phyloP scores from a whole-genome alignment of 805 yeast genomes.

The Wickerhamomyces subpelliculosus region DNA sequence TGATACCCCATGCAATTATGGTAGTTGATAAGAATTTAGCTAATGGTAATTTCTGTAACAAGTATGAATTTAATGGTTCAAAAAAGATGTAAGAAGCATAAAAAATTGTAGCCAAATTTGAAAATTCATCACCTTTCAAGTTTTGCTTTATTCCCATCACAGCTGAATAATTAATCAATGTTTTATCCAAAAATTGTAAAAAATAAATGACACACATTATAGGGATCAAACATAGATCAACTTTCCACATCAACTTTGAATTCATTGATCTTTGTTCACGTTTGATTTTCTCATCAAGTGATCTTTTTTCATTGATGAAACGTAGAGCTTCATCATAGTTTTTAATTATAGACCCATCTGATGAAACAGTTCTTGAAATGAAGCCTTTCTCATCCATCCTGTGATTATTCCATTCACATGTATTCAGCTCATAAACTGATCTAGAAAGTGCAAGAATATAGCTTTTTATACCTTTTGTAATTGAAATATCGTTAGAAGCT shows the following conservation, averaged over 20 bases:
- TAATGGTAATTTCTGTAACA: conserved; percentile 44
- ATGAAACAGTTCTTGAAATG: no score
- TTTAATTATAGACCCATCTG: neutral
- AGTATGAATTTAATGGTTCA: conserved; percentile 38
- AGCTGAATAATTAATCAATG: conserved; percentile 50
- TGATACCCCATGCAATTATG: conserved; percentile 45
- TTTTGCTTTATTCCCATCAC: conserved; percentile 54
- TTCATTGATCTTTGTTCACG: neutral
- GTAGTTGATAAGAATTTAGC: conserved; percentile 40
- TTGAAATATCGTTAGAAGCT: no score
- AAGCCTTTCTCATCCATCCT: neutral
- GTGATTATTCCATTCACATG: neutral
- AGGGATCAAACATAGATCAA: neutral
- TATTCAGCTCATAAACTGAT: no score
- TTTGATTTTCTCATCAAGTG: neutral
- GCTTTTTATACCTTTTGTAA: no score
- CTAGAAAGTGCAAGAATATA: no score
- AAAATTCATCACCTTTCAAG: conserved; percentile 39
- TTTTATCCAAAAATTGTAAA: conserved; percentile 49
- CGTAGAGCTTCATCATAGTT: neutral
- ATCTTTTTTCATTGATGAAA: neutral
- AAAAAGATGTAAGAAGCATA: conserved; percentile 44
- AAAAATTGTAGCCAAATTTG: conserved; percentile 45
- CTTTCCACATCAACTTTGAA: neutral
- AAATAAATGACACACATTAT: conserved; percentile 40